These are phyloP conservation scores for Saprolegnia parasitica DNA, from an alignment of 352 stramenopile genomes.

Conservation along the genomic window DNA sequence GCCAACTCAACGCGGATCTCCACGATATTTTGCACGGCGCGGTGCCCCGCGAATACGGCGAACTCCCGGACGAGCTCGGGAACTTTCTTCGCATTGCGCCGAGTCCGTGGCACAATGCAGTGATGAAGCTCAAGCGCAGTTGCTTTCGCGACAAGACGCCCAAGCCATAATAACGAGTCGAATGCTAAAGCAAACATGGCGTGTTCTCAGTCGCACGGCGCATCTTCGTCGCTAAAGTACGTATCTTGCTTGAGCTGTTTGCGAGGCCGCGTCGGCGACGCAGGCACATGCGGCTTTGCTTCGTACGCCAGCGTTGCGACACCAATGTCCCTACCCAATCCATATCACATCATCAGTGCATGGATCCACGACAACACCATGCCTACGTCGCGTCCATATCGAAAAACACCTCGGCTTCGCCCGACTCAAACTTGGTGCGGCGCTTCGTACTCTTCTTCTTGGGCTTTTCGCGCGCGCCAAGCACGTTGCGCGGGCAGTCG, in stretches of 20 bases:
- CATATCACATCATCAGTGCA: neutral
- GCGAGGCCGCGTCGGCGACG: neutral
- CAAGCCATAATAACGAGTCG: too few relatives aligned
- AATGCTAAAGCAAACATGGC: too few relatives aligned
- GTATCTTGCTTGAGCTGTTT: conserved; percentile 34
- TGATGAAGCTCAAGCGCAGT: conserved; percentile 18
- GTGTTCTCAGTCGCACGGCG: too few relatives aligned
- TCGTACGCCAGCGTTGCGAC: conserved; percentile 9
- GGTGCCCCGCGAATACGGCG: conserved; percentile 54
- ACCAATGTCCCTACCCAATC: conserved; percentile 17
- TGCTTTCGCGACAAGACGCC: conserved; percentile 6
- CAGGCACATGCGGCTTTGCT: neutral
- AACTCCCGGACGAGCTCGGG: conserved; percentile 55
- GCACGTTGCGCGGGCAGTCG: conserved; percentile 76
- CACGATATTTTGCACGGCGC: conserved; percentile 53
- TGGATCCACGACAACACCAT: neutral
- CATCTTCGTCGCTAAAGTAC: conserved; percentile 80
- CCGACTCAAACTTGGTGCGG: conserved; percentile 54
- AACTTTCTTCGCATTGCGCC: conserved; percentile 59
- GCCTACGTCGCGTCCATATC: conserved; percentile 43
- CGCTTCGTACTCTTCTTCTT: conserved; percentile 60
- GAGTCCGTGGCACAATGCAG: conserved; percentile 65
- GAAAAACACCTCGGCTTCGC: conserved; percentile 62
- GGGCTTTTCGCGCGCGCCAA: conserved; percentile 64
- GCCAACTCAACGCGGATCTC: conserved; percentile 66